phyloP scores from a whole-genome alignment of 345 rosid species.

The Hibiscus tridactylites region DNA sequence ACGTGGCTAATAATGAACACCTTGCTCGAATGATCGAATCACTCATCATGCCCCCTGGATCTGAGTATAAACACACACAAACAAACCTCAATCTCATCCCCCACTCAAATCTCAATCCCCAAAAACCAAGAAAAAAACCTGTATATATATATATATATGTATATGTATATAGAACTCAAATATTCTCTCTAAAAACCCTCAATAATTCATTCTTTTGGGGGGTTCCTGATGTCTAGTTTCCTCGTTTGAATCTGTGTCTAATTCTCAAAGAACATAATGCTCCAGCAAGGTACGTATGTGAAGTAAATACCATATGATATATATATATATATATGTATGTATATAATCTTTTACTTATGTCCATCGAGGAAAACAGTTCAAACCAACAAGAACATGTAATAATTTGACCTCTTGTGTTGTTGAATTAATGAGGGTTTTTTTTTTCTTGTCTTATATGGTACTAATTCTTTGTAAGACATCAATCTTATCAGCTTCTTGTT shows the following conservation, averaged over 20 bases:
- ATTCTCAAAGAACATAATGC: constrained; percentile 24
- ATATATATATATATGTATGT: too few relatives aligned
- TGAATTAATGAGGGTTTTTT: neutral
- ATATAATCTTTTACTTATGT: too few relatives aligned
- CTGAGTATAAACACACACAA: constrained; percentile 11
- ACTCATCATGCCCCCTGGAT: constrained; percentile 14
- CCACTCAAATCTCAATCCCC: neutral
- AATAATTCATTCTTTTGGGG: neutral
- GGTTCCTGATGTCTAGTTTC: constrained; percentile 25
- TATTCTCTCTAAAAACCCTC: constrained; percentile 8
- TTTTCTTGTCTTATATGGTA: neutral
- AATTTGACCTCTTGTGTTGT: neutral
- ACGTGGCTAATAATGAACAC: constrained; percentile 17
- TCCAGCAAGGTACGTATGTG: constrained; percentile 37
- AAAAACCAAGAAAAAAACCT: neutral
- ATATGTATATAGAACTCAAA: neutral
- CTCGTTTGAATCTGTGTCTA: constrained; percentile 22
- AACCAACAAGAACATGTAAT: too few relatives aligned
- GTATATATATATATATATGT: neutral
- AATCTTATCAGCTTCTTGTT: too few relatives aligned
- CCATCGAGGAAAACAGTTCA: too few relatives aligned
- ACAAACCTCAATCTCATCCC: neutral
- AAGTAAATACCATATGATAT: neutral
- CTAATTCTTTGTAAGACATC: too few relatives aligned
- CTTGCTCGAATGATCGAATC: neutral